phyloP scores from a whole-genome alignment of 805 yeast genomes.

The Zygoascus flipseniorum region DNA sequence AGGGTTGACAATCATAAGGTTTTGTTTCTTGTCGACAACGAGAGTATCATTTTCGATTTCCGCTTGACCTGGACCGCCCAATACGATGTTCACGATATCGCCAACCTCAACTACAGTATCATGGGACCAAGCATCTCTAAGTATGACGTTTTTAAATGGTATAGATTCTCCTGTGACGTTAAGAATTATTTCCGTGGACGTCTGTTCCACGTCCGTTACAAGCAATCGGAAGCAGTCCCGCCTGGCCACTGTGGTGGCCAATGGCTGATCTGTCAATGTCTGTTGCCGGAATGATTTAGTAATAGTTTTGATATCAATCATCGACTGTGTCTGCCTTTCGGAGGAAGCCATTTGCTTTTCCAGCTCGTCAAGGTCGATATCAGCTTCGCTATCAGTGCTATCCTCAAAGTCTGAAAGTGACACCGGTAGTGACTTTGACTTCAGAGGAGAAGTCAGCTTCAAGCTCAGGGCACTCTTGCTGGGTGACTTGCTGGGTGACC shows the following conservation, averaged over 20 bases:
- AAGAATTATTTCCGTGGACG: slow-evolving; percentile 1
- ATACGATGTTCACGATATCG: slow-evolving; percentile 21
- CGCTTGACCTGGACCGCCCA: background rate
- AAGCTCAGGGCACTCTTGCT: background rate
- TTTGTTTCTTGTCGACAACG: slow-evolving; percentile 46
- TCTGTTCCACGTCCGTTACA: slow-evolving; percentile 2
- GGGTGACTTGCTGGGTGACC: background rate
- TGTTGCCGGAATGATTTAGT: background rate
- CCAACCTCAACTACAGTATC: slow-evolving; percentile 14
- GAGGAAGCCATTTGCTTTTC: background rate
- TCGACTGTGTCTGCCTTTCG: background rate
- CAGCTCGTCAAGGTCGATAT: slow-evolving; percentile 9
- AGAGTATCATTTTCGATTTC: slow-evolving; percentile 16
- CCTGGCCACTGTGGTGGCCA: slow-evolving; percentile 8
- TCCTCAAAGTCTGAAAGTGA: slow-evolving; percentile 1
- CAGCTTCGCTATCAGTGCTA: slow-evolving; percentile 1
- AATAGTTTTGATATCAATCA: background rate
- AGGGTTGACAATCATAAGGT: slow-evolving; percentile 74
- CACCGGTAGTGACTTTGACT: background rate
- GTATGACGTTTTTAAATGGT: slow-evolving; percentile 6
- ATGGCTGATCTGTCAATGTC: background rate
- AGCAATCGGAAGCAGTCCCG: slow-evolving; percentile 14
- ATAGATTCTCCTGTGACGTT: background rate
- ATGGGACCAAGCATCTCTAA: slow-evolving; percentile 25
- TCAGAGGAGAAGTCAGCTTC: background rate